Conservation (phyloP, 148 eudicot genomes). For the Cornus suecica region DNA sequence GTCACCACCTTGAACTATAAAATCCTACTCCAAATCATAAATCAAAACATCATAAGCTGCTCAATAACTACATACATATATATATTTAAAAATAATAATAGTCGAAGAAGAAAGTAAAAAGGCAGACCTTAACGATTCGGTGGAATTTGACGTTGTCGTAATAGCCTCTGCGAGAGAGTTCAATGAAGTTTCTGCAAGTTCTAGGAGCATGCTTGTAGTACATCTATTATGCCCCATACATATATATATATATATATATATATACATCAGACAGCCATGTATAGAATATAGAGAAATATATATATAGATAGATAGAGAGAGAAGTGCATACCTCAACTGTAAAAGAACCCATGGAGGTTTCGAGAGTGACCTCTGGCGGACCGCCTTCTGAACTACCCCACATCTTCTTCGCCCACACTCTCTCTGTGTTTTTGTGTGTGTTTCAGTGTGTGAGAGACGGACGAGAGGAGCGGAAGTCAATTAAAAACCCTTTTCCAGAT, state of each 20-base stretch:
- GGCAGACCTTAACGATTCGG: conserved; percentile 67
- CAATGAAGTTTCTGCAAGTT: conserved; percentile 83
- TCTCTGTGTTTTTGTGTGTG: no score
- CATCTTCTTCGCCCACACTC: conserved; percentile 18
- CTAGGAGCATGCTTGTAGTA: conserved; percentile 92
- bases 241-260: background rate
- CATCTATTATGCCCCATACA: conserved; percentile 28
- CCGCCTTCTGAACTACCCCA: conserved; percentile 66
- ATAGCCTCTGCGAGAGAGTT: conserved; percentile 82
- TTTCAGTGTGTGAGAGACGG: conserved; percentile 7
- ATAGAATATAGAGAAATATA: background rate
- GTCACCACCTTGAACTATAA: conserved; percentile 97
- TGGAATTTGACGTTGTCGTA: conserved; percentile 86
- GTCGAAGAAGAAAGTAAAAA: background rate
- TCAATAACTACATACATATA: background rate
- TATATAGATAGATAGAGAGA: background rate
- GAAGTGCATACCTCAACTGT: conserved; percentile 59
- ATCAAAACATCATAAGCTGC: conserved; percentile 8
- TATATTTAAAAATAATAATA: background rate
- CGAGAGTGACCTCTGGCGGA: conserved; percentile 87
- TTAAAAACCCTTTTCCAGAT: no score
- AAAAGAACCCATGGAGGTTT: conserved; percentile 94
- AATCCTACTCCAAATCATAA: conserved; percentile 47
- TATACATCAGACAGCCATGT: background rate
- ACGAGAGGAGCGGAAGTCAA: background rate